Base-by-base conservation (phyloP, 345 rosid genomes). In the Cardamine chenopodiifolia region DNA sequence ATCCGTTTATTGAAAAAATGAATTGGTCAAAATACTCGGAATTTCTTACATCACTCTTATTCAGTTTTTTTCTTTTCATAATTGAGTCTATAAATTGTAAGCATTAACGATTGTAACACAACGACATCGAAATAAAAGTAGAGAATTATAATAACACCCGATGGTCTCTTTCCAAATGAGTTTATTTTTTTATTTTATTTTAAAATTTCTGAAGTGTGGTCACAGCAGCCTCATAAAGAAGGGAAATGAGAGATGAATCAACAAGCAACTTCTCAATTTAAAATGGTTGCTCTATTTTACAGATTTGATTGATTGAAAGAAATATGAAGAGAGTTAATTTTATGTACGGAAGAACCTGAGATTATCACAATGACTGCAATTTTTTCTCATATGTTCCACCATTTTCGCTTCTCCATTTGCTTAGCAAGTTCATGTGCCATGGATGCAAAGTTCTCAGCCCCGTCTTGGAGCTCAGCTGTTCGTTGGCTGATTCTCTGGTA, bases 361-460 rank as follows among this genome's bases (percentile, higher is more conserved):
- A 26, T 35, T 71, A 58, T 44, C 60, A 58, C 72, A 74, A 45
- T 45, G 61, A 66, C 18, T 47, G 79, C 82, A 23, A 19, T 52
- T 63, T 52, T 63, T 39, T 67, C 65, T 86, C 80, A 87, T 66
- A 88, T 56, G 29, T 87, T 80, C 95, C 96, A 94, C 97, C 96
- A 94, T 83, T 88, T 90, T 4, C 91, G 92, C 70, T 85, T 86
- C 78, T 91, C 97, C 97, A 91, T 94, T 71, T 75, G 82, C 81
- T 82, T 91, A 48, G 86, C 95, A 60, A 94, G 96, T 74, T 94
- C 93, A 8, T 64, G 63, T 37, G 95, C 96, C 86, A 87, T 71
- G 2, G 90, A 83, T 56, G 96, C 92, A 64, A 91, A 91, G 81
- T 85, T 79, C 70, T 91, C 86, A 47, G 98, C 95, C 52, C 90